Evolutionary conservation across 2,329 filamentous ascomycete genomes (phyloP).

Genomic region (Dactylella cylindrospora): DNA sequence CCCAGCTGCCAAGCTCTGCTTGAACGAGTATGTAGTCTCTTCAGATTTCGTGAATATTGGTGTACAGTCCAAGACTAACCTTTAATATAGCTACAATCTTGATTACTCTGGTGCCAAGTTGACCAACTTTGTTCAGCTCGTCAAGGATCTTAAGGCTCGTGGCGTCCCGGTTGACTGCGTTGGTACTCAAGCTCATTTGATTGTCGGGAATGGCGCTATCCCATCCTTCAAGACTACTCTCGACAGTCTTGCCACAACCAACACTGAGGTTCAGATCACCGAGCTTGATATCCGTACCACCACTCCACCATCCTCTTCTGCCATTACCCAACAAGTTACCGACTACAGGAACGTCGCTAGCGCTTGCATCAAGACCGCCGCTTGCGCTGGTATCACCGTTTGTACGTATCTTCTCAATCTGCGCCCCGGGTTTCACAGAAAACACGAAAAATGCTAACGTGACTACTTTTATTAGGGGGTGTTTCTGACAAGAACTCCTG

Average conservation of each 20-base stretch:
- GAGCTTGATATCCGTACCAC: constrained; percentile 68
- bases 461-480: constrained; percentile 45
- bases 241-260: constrained; percentile 58
- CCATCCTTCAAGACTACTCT: constrained; percentile 54
- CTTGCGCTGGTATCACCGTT: constrained; percentile 68
- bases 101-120: constrained; percentile 64
- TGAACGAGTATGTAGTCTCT: constrained; percentile 62
- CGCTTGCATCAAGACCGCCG: constrained; percentile 61
- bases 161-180: constrained; percentile 69
- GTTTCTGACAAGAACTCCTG: constrained; percentile 59
- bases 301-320: constrained; percentile 56
- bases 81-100: constrained; percentile 59
- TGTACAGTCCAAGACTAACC: neutral
- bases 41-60: constrained; percentile 53
- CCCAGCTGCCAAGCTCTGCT: constrained; percentile 69
- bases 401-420: constrained; percentile 54
- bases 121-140: constrained; percentile 59
- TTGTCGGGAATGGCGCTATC: constrained; percentile 54
- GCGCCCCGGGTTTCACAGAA: no score
- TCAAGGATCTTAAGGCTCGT: constrained; percentile 63
- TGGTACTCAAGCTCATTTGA: constrained; percentile 61
- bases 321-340: constrained; percentile 48
- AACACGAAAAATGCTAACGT: constrained; percentile 8
- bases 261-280: constrained; percentile 64
- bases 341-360: constrained; percentile 54